Evolutionary conservation across 495 filamentous ascomycete species (phyloP).

Genomic region (Annulohypoxylon bovei): DNA sequence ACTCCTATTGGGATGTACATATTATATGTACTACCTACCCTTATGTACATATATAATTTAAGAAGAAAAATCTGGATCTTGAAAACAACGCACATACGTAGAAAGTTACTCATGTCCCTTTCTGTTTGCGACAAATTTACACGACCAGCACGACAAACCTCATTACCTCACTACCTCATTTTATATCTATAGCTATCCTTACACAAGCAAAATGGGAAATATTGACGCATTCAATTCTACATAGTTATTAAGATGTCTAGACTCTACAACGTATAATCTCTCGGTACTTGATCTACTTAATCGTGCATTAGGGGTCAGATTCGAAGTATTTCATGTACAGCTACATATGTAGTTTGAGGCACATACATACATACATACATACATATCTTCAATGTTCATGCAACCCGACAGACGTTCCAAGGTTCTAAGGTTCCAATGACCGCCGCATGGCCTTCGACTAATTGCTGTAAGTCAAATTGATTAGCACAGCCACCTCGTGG

Average conservation of each 20-base stretch:
- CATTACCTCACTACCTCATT: not conserved
- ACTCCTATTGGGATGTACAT: not conserved
- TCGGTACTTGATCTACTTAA: constrained; percentile 16
- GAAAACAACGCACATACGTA: no score
- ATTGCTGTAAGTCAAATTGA: not conserved
- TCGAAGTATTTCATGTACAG: constrained; percentile 6
- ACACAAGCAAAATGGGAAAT: not conserved
- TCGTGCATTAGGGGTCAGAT: constrained; percentile 6
- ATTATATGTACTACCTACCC: not conserved
- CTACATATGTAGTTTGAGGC: constrained; percentile 1
- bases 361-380: not conserved
- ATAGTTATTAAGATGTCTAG: not conserved
- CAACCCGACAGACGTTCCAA: not conserved
- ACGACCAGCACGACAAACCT: not conserved
- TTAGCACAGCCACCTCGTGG: constrained; percentile 24
- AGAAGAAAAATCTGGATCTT: not conserved
- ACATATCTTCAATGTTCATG: constrained; percentile 1
- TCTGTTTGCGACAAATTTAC: not conserved
- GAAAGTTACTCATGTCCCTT: not conserved
- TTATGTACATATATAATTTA: not conserved
- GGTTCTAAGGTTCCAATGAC: not conserved
- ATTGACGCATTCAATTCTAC: not conserved
- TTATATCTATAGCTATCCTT: not conserved
- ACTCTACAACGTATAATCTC: not conserved
- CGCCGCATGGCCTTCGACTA: not conserved